Evolutionary conservation across 164 flowering plant species (phyloP).

Genomic region (Platanus orientalis): DNA sequence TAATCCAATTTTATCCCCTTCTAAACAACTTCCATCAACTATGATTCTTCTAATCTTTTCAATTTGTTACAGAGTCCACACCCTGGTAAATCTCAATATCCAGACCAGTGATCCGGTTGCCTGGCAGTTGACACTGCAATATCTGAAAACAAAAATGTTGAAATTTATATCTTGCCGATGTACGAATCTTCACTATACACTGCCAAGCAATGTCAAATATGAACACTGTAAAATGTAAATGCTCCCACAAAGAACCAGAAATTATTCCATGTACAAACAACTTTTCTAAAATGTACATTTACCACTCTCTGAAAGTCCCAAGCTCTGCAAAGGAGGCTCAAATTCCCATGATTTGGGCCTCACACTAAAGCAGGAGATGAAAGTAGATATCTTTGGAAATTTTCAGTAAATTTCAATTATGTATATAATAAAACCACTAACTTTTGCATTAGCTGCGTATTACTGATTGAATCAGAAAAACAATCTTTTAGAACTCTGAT

Average conservation of each 20-base stretch:
- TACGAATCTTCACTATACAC: too few relatives aligned
- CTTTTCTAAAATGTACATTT: too few relatives aligned
- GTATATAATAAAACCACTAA: background rate
- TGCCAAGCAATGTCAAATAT: background rate
- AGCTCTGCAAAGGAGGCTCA: background rate
- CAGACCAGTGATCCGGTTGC: background rate
- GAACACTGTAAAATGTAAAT: background rate
- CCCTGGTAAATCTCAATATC: too few relatives aligned
- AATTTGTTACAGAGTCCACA: background rate
- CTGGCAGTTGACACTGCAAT: background rate
- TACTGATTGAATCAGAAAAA: background rate
- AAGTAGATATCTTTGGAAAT: background rate
- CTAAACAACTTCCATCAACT: conserved; percentile 1
- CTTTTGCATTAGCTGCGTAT: background rate
- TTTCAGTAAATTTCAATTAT: background rate
- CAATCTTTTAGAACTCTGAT: background rate
- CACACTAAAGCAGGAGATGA: too few relatives aligned
- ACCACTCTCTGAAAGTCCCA: background rate
- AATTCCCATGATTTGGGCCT: background rate
- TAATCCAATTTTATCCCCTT: background rate
- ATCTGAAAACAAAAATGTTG: background rate
- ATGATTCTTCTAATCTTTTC: background rate
- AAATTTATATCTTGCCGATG: too few relatives aligned
- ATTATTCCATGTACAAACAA: background rate
- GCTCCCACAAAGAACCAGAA: background rate